phyloP scores from a whole-genome alignment of 169 alveolate species.

The Perkinsus marinus region DNA sequence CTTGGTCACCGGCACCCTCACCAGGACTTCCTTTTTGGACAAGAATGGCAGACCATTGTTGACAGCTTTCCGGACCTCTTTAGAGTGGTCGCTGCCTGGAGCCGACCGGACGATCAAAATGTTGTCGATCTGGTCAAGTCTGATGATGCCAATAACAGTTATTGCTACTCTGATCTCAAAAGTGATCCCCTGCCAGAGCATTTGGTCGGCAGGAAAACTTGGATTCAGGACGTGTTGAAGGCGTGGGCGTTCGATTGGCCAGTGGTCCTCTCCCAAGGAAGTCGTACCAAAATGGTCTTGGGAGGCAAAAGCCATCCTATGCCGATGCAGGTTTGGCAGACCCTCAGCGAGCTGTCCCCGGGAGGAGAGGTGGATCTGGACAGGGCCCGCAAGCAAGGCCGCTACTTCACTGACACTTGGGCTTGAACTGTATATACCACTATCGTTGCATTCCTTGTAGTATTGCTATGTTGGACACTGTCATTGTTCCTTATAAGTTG shows the following conservation, averaged over 20 bases:
- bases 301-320: neutral
- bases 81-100: neutral
- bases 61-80: neutral
- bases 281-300: neutral
- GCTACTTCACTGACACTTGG: neutral
- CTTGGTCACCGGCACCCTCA: conserved; percentile 13
- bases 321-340: neutral
- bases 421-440: neutral
- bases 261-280: neutral
- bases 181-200: neutral
- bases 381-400: neutral
- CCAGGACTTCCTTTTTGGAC: conserved; percentile 1
- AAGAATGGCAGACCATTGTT: neutral
- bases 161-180: neutral
- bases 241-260: neutral
- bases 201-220: neutral
- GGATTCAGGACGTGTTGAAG: neutral
- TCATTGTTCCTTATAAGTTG: neutral
- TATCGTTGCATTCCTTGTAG: neutral
- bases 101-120: neutral
- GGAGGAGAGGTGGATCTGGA: neutral
- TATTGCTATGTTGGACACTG: neutral
- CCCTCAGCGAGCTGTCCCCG: neutral
- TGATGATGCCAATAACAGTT: neutral
- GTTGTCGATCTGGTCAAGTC: neutral